Evolutionary conservation across 495 filamentous ascomycete species (phyloP).

Genomic region (Trypethelium eluteriae): DNA sequence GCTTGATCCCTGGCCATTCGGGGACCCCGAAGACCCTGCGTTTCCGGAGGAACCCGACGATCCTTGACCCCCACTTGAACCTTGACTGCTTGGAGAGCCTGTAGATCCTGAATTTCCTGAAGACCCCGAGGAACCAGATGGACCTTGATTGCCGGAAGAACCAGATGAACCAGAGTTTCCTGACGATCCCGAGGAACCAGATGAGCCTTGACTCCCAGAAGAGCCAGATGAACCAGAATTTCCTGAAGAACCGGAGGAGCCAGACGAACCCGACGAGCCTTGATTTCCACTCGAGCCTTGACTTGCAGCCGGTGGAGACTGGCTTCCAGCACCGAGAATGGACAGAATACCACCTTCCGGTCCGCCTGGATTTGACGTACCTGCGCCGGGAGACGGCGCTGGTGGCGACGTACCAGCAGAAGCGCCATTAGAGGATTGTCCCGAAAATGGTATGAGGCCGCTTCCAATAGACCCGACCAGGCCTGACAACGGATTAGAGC

Average conservation of each 20-base stretch:
- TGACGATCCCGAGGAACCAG: not conserved
- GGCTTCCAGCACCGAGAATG: not conserved
- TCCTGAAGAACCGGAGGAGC: not conserved
- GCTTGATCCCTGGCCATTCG: too few relatives aligned
- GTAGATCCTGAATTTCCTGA: not conserved
- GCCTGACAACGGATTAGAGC: not conserved
- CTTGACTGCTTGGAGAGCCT: not conserved
- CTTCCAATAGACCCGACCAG: not conserved
- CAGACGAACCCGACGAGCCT: not conserved
- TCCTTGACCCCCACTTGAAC: not conserved
- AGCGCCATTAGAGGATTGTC: not conserved
- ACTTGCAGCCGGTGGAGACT: not conserved
- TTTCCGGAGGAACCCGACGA: not conserved
- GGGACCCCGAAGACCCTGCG: not conserved
- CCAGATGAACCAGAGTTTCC: not conserved
- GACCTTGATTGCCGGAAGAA: not conserved
- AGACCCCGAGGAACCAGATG: not conserved
- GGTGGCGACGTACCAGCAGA: not conserved
- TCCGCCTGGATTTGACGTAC: not conserved
- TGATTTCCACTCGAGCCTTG: not conserved
- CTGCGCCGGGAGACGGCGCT: not conserved
- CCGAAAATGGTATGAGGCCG: not conserved
- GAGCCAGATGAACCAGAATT: conserved; percentile 10
- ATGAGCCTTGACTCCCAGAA: not conserved
- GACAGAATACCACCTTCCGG: not conserved